Evolutionary conservation across 257 asterid genomes (phyloP), one percentile per base, ranked within the genome.

Genomic region (Forsythia suspensa): DNA sequence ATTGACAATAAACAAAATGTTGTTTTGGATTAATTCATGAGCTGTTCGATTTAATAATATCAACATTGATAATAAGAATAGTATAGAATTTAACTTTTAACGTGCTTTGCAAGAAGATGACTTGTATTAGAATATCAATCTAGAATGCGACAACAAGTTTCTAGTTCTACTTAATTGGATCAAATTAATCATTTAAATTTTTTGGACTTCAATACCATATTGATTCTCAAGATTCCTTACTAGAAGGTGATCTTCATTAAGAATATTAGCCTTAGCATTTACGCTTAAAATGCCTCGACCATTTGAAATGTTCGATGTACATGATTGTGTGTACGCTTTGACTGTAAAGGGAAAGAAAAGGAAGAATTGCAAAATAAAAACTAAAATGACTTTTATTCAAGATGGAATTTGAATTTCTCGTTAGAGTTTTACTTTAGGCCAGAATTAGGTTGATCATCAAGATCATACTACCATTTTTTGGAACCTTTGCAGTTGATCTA

Each of bases 371-470:
- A 21, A 21, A 9, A 11, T 7, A 63, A 29, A 63, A 21, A 29
- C 39, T 63, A 10, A 21, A 11, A 24, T 29, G 70, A 63, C 40
- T 63, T 63, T 1, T 29, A 63, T 63, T 29, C 40, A 11, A 24
- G 39, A 10, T 63, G 13, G 40, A 63, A 24, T 63, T 61, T 24
- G 16, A 61, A 20, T 8, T 61, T 61, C 15, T 21, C 37, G 2
- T 4, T 15, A 6, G 29, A 20, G 34, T 57, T 57, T 21, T 61
- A 24, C 37, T 8, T 59, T 41, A 42, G 48, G 74, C 57, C 42
- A 71, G 70, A 61, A 59, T 76, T 82, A 76, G 86, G 88, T 79
- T 29, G 71, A 61, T 80, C 88, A 85, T 68, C 74, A 41, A 51
- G 72, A 73, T 70, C 48, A 55, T 36, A 61, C 10, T 36, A 63